Evolutionary conservation across 352 stramenopile species (phyloP).

Genomic region (Paralagenidium karlingii): DNA sequence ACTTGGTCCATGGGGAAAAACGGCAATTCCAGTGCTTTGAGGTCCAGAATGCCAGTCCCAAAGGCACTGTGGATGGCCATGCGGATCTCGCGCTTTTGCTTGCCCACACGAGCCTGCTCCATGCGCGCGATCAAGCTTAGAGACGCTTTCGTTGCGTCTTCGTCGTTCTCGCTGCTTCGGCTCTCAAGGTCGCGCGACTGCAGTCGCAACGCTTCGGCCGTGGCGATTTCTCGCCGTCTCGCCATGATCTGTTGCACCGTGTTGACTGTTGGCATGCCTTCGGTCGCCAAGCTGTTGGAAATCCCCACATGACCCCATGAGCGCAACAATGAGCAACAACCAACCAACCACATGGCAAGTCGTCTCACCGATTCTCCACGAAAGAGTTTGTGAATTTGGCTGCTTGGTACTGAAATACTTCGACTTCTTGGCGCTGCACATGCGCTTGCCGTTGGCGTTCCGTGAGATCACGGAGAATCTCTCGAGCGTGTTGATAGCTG

Average conservation of each 20-base stretch:
- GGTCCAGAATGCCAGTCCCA: conserved; percentile 37
- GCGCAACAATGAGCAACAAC: too few relatives aligned
- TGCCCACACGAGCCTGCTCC: too few relatives aligned
- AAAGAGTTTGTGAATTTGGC: conserved; percentile 36
- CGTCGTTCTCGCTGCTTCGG: too few relatives aligned
- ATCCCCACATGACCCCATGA: too few relatives aligned
- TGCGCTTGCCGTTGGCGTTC: conserved; percentile 35
- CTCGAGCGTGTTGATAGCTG: conserved; percentile 31
- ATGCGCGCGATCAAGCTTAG: neutral
- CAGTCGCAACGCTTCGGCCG: neutral
- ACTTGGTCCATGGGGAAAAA: conserved; percentile 41
- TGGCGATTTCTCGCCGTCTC: conserved; percentile 14
- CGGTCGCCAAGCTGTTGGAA: conserved; percentile 54
- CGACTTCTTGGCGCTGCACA: conserved; percentile 35
- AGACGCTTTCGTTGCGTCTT: too few relatives aligned
- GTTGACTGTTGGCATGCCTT: conserved; percentile 50
- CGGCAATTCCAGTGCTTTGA: conserved; percentile 52
- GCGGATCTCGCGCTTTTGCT: conserved; percentile 13
- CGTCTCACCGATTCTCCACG: conserved; percentile 35
- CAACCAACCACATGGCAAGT: too few relatives aligned
- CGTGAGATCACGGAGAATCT: conserved; percentile 28
- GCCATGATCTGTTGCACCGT: conserved; percentile 38
- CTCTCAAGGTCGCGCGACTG: neutral
- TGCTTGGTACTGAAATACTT: conserved; percentile 17
- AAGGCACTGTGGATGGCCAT: conserved; percentile 32